Evolutionary conservation across 176 grass and related monocot genomes (phyloP), one percentile per base, ranked within the genome.

Genomic region (Lolium multiflorum): DNA sequence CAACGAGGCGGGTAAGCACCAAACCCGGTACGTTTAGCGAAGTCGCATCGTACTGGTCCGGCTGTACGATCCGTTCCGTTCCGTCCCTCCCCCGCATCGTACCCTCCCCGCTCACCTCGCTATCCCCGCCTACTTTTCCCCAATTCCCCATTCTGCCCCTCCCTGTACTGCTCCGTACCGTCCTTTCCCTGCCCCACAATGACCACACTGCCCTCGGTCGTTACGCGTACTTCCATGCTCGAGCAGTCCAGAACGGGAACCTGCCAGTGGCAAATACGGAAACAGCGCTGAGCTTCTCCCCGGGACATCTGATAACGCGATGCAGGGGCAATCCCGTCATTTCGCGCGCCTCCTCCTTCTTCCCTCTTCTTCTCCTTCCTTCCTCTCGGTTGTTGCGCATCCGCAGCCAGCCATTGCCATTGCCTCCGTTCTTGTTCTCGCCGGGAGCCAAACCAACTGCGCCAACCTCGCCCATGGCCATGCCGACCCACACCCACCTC

Each of bases 41-140:
- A 0, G 26, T 0, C 22, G 31, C 51, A 70, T 91, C 91, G 93
- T 95, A 92, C 93, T 47, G 31, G 90, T 90, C 93, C 85, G 77
- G 74, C 73, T 89, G 89, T 93, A 86, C 94, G 88, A 74, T 51
- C 74, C 80, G 22, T 87, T 89, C 90, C 90, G 86, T 28, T 70
- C 90, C 90, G 86, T 28, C 61, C 88, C 94, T 77, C 71, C 91
- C 92, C 95, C 87, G 57, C 81, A 76, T 89, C 37, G 78, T 1
- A 74, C 74, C 84, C 55, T 85, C 81, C 44, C 59, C 73, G 22
- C 73, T 74, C 72, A 20, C 28, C 56, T 38, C 20, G 35, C 90
- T 14, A 47, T 7, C 80, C 59, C 7, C 24, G 3, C 5, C 10
- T 20, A 0, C 44, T n/a, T 24, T 60, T 49, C 17, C 3, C 2